phyloP scores from a whole-genome alignment of 106 monocot genomes.

The Dendrobium officinale region DNA sequence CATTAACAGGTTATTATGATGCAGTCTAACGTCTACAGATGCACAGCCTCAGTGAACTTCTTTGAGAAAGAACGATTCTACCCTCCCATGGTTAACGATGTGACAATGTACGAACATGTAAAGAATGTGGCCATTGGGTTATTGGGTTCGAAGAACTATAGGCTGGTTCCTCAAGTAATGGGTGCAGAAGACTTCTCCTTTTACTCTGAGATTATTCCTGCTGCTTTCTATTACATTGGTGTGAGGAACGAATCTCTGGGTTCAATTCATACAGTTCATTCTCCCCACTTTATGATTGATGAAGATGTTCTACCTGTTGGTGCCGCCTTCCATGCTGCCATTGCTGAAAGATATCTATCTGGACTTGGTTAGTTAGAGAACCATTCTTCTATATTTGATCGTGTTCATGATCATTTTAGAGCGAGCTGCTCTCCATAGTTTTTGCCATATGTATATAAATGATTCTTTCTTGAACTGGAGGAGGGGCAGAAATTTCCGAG shows the following conservation, averaged over 20 bases:
- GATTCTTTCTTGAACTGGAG: too few species aligned
- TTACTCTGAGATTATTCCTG: constrained; percentile 58
- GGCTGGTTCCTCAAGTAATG: constrained; percentile 49
- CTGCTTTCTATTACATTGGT: constrained; percentile 71
- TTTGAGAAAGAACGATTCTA: constrained; percentile 67
- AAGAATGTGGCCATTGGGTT: constrained; percentile 41
- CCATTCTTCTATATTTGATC: too few species aligned
- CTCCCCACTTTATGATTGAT: constrained; percentile 73
- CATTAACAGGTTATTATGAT: constrained; percentile 44
- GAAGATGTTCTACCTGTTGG: constrained; percentile 62
- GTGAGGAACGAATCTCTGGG: constrained; percentile 58
- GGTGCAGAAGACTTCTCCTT: constrained; percentile 89
- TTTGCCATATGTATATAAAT: too few species aligned
- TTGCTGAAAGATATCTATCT: constrained; percentile 67
- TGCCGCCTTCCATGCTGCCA: constrained; percentile 68
- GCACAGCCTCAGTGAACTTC: constrained; percentile 61
- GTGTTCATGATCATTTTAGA: too few species aligned
- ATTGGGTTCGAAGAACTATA: constrained; percentile 46
- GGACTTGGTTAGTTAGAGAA: constrained; percentile 12
- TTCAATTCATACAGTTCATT: constrained; percentile 45
- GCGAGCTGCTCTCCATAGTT: too few species aligned
- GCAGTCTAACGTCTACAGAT: constrained; percentile 62
- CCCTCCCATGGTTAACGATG: constrained; percentile 56
- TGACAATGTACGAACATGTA: constrained; percentile 45
- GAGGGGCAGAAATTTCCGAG: too few species aligned